Conservation (phyloP, 108 stramenopile species). For the Licmophora abbreviata region DNA sequence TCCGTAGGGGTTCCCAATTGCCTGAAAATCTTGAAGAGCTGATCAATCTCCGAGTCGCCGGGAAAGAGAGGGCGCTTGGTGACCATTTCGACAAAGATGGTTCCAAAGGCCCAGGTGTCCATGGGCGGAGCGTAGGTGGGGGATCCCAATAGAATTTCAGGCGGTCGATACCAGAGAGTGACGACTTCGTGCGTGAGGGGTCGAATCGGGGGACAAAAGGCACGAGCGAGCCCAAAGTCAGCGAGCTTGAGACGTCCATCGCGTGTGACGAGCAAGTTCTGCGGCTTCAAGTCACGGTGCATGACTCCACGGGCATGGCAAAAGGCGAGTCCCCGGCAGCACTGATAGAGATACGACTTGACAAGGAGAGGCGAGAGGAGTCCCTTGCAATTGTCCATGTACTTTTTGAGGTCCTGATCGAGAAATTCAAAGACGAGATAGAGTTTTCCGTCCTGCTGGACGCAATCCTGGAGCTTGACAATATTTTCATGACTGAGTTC, state of each 20-base stretch:
- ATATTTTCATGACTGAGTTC: constrained; percentile 96
- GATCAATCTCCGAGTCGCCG: constrained; percentile 97
- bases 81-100: constrained; percentile 97
- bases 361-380: constrained; percentile 67
- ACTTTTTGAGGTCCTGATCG: constrained; percentile 93
- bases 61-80: constrained; percentile 94
- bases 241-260: constrained; percentile 95
- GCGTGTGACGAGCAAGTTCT: constrained; percentile 92
- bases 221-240: constrained; percentile 96
- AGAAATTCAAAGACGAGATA: constrained; percentile 98
- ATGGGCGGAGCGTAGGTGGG: constrained; percentile 91
- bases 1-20: constrained; percentile 94
- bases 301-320: constrained; percentile 96
- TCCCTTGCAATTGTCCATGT: constrained; percentile 83
- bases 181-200: constrained; percentile 95
- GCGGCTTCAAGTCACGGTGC: constrained; percentile 99
- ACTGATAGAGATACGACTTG: constrained; percentile 84
- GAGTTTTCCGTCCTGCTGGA: constrained; percentile 82
- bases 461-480: constrained; percentile 82
- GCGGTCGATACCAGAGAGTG: constrained; percentile 98
- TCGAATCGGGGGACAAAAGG: constrained; percentile 91
- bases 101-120: constrained; percentile 94
- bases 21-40: constrained; percentile 95
- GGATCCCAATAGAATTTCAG: constrained; percentile 90
- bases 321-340: constrained; percentile 83